Percentiles rank a stretch among this genome's conserved stretches.
Evolutionary conservation across 306 rosid species (phyloP).

Genomic region (Luffa aegyptiaca): DNA sequence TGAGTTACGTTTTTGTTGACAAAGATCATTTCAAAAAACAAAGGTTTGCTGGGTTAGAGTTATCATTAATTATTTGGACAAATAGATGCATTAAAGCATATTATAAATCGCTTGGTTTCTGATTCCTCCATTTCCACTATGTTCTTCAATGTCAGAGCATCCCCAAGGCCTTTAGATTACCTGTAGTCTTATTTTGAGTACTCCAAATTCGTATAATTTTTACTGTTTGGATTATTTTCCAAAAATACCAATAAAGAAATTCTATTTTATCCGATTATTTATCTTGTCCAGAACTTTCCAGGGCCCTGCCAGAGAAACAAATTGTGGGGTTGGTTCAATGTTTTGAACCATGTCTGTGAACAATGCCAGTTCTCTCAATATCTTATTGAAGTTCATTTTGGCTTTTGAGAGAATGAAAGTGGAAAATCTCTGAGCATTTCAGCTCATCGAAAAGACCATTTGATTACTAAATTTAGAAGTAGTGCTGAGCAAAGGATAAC

Average conservation of each 20-base stretch:
- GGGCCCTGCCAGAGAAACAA: neutral
- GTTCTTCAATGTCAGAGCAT: no score
- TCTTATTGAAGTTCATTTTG: neutral
- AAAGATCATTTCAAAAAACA: no score
- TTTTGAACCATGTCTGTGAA: neutral
- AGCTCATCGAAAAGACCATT: neutral
- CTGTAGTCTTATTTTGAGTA: neutral
- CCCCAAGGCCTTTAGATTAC: no score
- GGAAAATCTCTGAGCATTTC: neutral
- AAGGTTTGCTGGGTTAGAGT: no score
- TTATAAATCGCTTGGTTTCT: neutral
- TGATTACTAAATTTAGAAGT: neutral
- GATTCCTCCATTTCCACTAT: neutral
- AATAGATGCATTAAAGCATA: no score
- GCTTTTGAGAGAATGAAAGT: neutral
- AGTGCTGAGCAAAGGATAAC: neutral
- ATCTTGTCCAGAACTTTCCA: neutral
- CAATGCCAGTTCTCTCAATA: neutral
- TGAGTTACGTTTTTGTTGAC: no score
- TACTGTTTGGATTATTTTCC: neutral
- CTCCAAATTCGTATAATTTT: neutral
- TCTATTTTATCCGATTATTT: neutral
- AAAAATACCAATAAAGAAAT: neutral
- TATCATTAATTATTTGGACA: no score
- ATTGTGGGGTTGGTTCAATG: neutral